These are phyloP conservation scores for Insectozyma bohioensis DNA, from an alignment of 1,139 yeast genomes.

Conservation along the genomic window DNA sequence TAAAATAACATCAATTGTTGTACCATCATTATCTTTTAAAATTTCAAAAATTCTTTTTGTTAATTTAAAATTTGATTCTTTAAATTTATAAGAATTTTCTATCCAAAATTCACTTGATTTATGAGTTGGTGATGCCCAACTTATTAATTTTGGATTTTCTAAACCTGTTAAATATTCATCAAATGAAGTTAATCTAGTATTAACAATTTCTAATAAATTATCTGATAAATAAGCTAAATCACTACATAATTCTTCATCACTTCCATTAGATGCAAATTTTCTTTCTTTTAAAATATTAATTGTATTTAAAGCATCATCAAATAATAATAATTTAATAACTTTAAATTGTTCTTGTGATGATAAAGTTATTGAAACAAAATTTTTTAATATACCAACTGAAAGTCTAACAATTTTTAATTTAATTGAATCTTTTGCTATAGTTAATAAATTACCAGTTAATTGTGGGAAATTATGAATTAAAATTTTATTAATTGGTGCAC, in stretches of 20 bases:
- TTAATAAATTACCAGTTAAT: slow-evolving; percentile 51
- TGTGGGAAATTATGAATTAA: slow-evolving; percentile 62
- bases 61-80: slow-evolving; percentile 72
- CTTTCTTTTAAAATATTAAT: slow-evolving; percentile 73
- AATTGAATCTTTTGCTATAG: slow-evolving; percentile 68
- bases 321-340: slow-evolving; percentile 68
- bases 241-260: slow-evolving; percentile 81
- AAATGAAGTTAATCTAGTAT: slow-evolving; percentile 75
- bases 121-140: slow-evolving; percentile 91
- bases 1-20: slow-evolving; percentile 37
- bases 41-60: slow-evolving; percentile 53
- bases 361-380: slow-evolving; percentile 44
- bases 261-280: slow-evolving; percentile 71
- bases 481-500: slow-evolving; percentile 49
- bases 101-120: slow-evolving; percentile 86
- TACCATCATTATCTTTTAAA: slow-evolving; percentile 24
- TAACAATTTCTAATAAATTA: slow-evolving; percentile 67
- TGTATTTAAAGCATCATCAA: slow-evolving; percentile 73
- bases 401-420: slow-evolving; percentile 90
- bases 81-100: slow-evolving; percentile 74
- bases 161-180: slow-evolving; percentile 91
- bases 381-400: slow-evolving; percentile 70
- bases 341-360: slow-evolving; percentile 36
- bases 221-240: slow-evolving; percentile 65
- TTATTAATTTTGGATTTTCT: slow-evolving; percentile 69